phyloP scores from a whole-genome alignment of 495 filamentous ascomycete genomes.

The Penicillium taxi region DNA sequence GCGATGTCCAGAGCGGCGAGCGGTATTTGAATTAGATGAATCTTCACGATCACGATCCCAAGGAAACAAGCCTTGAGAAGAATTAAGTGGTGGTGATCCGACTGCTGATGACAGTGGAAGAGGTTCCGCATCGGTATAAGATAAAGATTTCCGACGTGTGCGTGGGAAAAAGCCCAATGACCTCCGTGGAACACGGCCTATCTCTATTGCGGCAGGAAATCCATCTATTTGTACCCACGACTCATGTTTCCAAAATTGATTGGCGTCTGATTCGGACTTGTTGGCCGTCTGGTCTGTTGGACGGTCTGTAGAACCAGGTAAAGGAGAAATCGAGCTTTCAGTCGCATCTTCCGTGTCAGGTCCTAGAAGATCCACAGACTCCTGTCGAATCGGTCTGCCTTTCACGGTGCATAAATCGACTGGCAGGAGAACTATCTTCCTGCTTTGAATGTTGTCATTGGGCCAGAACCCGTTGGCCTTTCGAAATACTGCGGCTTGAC shows the following conservation, averaged over 20 bases:
- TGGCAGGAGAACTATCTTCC: constrained; percentile 73
- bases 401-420: constrained; percentile 85
- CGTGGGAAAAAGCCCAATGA: constrained; percentile 88
- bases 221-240: constrained; percentile 77
- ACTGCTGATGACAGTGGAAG: constrained; percentile 19
- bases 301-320: constrained; percentile 13
- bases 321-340: constrained; percentile 38
- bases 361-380: constrained; percentile 28
- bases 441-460: constrained; percentile 76
- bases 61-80: constrained; percentile 18
- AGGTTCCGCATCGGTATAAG: constrained; percentile 39
- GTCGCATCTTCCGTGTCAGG: constrained; percentile 29
- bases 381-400: constrained; percentile 45
- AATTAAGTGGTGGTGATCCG: constrained; percentile 23
- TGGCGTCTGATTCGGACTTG: constrained; percentile 32
- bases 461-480: constrained; percentile 93
- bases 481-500: constrained; percentile 65
- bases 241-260: constrained; percentile 71
- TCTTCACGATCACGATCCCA: constrained; percentile 15
- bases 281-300: constrained; percentile 13
- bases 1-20: constrained; percentile 23
- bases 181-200: constrained; percentile 74
- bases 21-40: constrained; percentile 11
- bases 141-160: constrained; percentile 69
- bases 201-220: constrained; percentile 63